Base-by-base conservation (phyloP, 2,329 filamentous ascomycete species). In the Dendrostoma leiphaemia region DNA sequence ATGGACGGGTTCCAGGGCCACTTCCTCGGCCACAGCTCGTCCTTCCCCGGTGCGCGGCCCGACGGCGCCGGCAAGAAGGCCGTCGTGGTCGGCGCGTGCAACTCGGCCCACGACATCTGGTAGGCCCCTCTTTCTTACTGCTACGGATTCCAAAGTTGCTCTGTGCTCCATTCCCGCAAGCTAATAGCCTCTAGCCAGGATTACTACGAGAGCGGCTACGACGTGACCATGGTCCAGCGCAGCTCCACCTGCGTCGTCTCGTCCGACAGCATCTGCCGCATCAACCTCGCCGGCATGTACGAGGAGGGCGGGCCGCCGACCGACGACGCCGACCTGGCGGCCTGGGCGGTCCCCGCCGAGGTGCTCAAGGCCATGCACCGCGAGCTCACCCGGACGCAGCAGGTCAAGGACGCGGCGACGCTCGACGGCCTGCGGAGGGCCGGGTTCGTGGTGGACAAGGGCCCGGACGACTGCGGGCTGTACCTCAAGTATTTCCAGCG, bases 191-290 rank as follows among this genome's bases (percentile, higher is more conserved):
- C n/a, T n/a, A n/a, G n/a, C 0, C 85, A 88, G 53, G 83, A 89
- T 58, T 88, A 79, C 61, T 76, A 80, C 32, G 84, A 88, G 61
- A 82, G 83, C 47, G 87, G 86, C 0, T 85, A 84, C 58, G 73
- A 82, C 3, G 80, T 89, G 1, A 90, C 86, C 0, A 85, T 90
- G 67, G 77, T 90, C 0, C 88, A 90, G 67, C 79, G 87, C 3
- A 83, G 80, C 1, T 81, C 78, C 7, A 89, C 88, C 0, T 82
- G 79, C 51, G 84, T 90, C 3, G 73, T 88, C 0, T 80, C 82
- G 0, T 82, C 80, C 7, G 67, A 76, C 12, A 72, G 78, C 1
- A 75, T 82, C 6, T 70, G 75, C 2, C 73, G 82, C 0, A 76
- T 85, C 21, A 69, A 74, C 1, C 67, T 88, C 6, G 78, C 76